Conservation (phyloP, 1,139 yeast species). For the Debaryomycetaceae sp. region DNA sequence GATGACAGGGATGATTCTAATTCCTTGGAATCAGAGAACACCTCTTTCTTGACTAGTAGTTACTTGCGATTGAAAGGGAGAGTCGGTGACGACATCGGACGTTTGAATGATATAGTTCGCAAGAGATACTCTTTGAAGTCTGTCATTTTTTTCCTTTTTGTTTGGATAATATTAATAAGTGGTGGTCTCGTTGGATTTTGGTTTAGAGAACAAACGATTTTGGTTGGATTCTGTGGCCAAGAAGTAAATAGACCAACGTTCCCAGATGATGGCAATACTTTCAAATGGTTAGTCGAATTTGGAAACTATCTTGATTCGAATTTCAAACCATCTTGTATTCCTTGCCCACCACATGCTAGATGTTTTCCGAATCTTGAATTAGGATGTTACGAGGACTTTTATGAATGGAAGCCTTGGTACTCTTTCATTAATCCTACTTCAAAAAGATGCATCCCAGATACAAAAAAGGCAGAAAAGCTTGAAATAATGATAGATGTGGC, state of each 20-base stretch:
- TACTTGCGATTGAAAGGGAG: slow-evolving; percentile 2
- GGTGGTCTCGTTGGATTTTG: slow-evolving; percentile 43
- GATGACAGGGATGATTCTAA: neutral
- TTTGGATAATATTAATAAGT: slow-evolving; percentile 29
- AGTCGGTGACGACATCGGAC: slow-evolving; percentile 1
- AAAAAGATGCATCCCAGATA: slow-evolving; percentile 70
- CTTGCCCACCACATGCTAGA: slow-evolving; percentile 79
- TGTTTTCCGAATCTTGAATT: slow-evolving; percentile 61
- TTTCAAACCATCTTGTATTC: slow-evolving; percentile 61
- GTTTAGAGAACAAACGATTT: slow-evolving; percentile 59
- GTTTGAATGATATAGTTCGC: neutral
- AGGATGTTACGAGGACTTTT: slow-evolving; percentile 69
- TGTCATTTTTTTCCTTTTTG: slow-evolving; percentile 13
- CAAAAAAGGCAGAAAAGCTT: slow-evolving; percentile 65
- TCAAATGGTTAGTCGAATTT: slow-evolving; percentile 13
- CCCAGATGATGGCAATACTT: slow-evolving; percentile 17
- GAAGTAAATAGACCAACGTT: slow-evolving; percentile 44
- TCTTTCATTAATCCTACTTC: slow-evolving; percentile 53
- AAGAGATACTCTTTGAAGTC: slow-evolving; percentile 5
- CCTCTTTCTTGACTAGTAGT: neutral
- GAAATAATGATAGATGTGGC: slow-evolving; percentile 67
- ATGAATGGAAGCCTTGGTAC: slow-evolving; percentile 53
- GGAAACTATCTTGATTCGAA: slow-evolving; percentile 34
- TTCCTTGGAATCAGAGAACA: neutral
- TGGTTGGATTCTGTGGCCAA: slow-evolving; percentile 68